Conservation (phyloP, 148 eudicot species). For the Suaeda aralocaspica region DNA sequence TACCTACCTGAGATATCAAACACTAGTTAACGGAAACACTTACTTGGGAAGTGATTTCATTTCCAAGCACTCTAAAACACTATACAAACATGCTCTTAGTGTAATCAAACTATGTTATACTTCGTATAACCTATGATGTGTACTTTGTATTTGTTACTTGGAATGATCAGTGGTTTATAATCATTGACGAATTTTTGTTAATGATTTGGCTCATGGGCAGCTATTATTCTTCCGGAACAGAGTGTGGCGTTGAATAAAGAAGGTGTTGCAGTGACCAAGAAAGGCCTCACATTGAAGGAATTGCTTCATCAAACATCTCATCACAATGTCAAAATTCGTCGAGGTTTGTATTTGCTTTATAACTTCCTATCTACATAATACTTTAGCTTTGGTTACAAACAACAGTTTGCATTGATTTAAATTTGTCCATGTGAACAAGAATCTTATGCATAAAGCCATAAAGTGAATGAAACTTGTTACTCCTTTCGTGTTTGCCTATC, state of each 20-base stretch:
- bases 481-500: not conserved
- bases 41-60: too few species aligned
- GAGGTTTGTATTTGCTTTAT: constrained; percentile 44
- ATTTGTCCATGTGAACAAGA: not conserved
- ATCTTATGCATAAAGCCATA: too few species aligned
- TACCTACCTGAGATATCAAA: too few species aligned
- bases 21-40: too few species aligned
- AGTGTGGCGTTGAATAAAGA: constrained; percentile 81
- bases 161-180: not conserved
- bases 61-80: too few species aligned
- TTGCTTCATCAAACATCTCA: constrained; percentile 94
- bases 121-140: too few species aligned
- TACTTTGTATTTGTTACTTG: not conserved
- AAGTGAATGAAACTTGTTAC: not conserved
- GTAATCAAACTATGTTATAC: not conserved
- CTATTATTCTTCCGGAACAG: constrained; percentile 88
- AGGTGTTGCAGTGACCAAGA: constrained; percentile 81
- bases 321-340: constrained; percentile 85
- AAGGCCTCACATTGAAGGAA: constrained; percentile 89
- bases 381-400: not conserved
- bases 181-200: not conserved
- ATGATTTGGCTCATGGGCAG: constrained; percentile 36
- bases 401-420: not conserved
- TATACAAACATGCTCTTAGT: too few species aligned
- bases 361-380: not conserved